Evolutionary conservation across 208 protist genomes (phyloP), one percentile per base, ranked within the genome.

Genomic region (Leishmania gerbilli): DNA sequence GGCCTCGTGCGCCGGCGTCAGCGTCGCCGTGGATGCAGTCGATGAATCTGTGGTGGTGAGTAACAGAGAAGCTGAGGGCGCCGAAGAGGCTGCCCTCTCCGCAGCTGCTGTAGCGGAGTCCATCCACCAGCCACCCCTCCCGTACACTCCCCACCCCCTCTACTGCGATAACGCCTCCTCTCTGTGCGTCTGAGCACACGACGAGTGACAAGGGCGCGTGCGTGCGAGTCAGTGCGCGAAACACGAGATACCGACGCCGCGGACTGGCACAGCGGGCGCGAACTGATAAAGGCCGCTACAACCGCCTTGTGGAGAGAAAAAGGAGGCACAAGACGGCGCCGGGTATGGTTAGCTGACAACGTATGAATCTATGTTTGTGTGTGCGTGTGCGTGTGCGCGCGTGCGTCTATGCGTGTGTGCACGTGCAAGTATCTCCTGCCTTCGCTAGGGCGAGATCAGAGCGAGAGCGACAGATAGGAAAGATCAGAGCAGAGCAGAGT

Each of bases 61-160:
- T 62, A 31, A 62, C 7, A n/a, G 24, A 9, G 49, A 24, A 58
- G 49, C 60, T 0, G 51, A 76, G 11, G 3, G 53, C 72, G 19
- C 51, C 53, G 51, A 76, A 34, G 72, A 62, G 40, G 45, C 45
- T 27, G 42, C 69, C 69, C 45, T 53, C 69, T 74, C 69, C 69
- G 45, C 45, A 51, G 27, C 40, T 34, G 27, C 45, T n/a, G 11
- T 53, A 21, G 27, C 9, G 13, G 27, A 74, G 15, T 74, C 47
- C 69, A 74, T 74, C 13, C 27, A 55, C 9, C 51, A 55, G 9
- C 24, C 27, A 31, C 11, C 15, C 2, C 47, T 37, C 8, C 7
- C 69, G 45, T 74, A 51, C 42, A 6, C 45, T 34, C 45, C 21
- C 37, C 45, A 49, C 34, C 15, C 51, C 69, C 40, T 19, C 69